A percentile compares a stretch with the other conserved stretches of the same genome.
phyloP scores from a whole-genome alignment of 306 rosid genomes.

The Cicer yamashitae region DNA sequence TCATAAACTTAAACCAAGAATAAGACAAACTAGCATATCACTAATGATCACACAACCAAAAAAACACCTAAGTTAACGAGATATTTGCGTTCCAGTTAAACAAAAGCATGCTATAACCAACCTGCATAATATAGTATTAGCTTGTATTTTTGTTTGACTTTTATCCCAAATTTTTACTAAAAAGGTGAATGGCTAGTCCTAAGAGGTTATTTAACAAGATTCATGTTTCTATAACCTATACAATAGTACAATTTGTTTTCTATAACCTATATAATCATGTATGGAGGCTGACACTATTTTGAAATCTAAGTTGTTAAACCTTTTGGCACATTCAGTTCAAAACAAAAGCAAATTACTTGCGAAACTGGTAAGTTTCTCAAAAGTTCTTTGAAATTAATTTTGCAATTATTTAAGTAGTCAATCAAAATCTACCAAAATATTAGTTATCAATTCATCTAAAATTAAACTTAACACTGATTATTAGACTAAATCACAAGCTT shows the following conservation, averaged over 20 bases:
- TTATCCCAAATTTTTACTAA: not conserved
- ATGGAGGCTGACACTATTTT: not conserved
- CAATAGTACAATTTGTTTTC: not conserved
- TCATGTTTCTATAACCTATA: constrained; percentile 16
- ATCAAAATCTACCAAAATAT: constrained; percentile 15
- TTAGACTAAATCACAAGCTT: constrained; percentile 12
- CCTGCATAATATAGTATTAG: constrained; percentile 9
- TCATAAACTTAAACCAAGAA: constrained; percentile 32
- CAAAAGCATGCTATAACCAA: constrained; percentile 1
- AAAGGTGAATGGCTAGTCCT: not conserved
- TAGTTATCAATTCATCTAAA: constrained; percentile 16
- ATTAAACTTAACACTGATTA: not conserved
- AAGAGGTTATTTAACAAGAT: constrained; percentile 3
- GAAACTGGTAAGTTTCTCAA: not conserved
- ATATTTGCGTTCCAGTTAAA: not conserved
- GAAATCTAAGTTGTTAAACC: constrained; percentile 5
- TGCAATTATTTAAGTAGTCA: constrained; percentile 34
- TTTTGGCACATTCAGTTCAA: constrained; percentile 21
- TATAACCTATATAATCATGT: constrained; percentile 22
- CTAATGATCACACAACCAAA: not conserved
- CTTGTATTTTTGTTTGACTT: not conserved
- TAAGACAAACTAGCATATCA: constrained; percentile 24
- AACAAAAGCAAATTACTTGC: constrained; percentile 5
- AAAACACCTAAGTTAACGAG: constrained; percentile 6
- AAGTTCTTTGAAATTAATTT: not conserved